Evolutionary conservation across 805 yeast genomes (phyloP).

Genomic region (Pichia rugopelliculosa): DNA sequence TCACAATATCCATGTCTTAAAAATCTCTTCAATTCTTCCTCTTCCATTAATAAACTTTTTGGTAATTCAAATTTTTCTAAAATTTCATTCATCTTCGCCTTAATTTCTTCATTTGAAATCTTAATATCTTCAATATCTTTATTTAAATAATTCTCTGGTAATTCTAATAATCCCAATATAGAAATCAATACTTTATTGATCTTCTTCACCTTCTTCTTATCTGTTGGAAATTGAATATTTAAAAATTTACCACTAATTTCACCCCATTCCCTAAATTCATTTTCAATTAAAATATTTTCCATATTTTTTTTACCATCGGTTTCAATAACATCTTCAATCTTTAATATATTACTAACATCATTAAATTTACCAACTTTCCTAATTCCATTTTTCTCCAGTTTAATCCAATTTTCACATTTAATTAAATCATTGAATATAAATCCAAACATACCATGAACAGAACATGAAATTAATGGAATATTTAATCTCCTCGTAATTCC

Average conservation of each 20-base stretch:
- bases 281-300: constrained; percentile 33
- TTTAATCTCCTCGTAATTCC: constrained; percentile 43
- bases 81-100: constrained; percentile 22
- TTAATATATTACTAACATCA: constrained; percentile 36
- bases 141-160: constrained; percentile 7
- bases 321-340: constrained; percentile 28
- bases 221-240: constrained; percentile 13
- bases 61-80: constrained; percentile 41
- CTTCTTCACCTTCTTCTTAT: constrained; percentile 35
- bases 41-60: constrained; percentile 29
- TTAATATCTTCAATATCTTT: constrained; percentile 16
- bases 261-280: constrained; percentile 31
- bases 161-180: constrained; percentile 51
- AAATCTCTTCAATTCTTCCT: constrained; percentile 33
- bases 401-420: constrained; percentile 47
- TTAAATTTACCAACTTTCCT: constrained; percentile 44
- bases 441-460: constrained; percentile 76
- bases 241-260: constrained; percentile 14
- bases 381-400: constrained; percentile 42
- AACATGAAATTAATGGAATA: constrained; percentile 63
- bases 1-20: constrained; percentile 51
- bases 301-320: constrained; percentile 28
- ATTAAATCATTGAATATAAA: constrained; percentile 75
- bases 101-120: constrained; percentile 25
- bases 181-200: constrained; percentile 53